Evolutionary conservation across 2,329 filamentous ascomycete genomes (phyloP).

Genomic region (Aspergillus thermomutatus): DNA sequence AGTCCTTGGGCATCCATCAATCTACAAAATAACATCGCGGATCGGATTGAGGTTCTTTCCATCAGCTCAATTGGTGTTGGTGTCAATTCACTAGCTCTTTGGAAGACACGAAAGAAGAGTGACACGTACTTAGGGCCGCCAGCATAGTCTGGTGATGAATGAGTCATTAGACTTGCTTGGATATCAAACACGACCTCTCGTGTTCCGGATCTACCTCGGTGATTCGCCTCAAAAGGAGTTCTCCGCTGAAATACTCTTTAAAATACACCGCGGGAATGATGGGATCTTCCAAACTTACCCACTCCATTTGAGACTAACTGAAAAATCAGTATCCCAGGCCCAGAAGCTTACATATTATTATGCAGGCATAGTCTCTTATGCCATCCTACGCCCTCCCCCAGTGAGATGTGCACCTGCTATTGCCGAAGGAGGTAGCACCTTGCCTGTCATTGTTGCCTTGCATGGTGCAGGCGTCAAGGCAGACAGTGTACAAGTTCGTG

Average conservation of each 20-base stretch:
- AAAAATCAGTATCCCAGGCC: slow-evolving; percentile 34
- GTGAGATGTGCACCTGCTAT: slow-evolving; percentile 26
- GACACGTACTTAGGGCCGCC: neutral
- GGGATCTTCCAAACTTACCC: slow-evolving; percentile 3
- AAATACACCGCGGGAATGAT: neutral
- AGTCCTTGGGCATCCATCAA: slow-evolving; percentile 48
- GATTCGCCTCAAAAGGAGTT: slow-evolving; percentile 8
- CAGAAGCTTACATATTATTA: slow-evolving; percentile 57
- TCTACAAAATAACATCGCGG: slow-evolving; percentile 45
- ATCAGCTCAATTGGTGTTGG: slow-evolving; percentile 17
- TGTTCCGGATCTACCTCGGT: slow-evolving; percentile 24
- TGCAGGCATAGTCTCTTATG: slow-evolving; percentile 54
- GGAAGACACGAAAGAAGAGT: neutral
- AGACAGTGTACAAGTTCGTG: slow-evolving; percentile 44
- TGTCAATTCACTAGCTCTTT: neutral
- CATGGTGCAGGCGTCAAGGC: slow-evolving; percentile 59
- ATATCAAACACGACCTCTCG: slow-evolving; percentile 34
- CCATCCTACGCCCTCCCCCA: slow-evolving; percentile 54
- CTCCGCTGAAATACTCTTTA: slow-evolving; percentile 18
- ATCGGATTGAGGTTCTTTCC: slow-evolving; percentile 16
- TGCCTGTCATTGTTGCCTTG: slow-evolving; percentile 51
- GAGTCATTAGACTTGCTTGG: slow-evolving; percentile 24
- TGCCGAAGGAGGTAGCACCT: slow-evolving; percentile 10
- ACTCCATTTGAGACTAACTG: slow-evolving; percentile 17
- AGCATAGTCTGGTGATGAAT: slow-evolving; percentile 6